Evolutionary conservation across 2,329 filamentous ascomycete genomes (phyloP).

Genomic region (Rutstroemia sp.): DNA sequence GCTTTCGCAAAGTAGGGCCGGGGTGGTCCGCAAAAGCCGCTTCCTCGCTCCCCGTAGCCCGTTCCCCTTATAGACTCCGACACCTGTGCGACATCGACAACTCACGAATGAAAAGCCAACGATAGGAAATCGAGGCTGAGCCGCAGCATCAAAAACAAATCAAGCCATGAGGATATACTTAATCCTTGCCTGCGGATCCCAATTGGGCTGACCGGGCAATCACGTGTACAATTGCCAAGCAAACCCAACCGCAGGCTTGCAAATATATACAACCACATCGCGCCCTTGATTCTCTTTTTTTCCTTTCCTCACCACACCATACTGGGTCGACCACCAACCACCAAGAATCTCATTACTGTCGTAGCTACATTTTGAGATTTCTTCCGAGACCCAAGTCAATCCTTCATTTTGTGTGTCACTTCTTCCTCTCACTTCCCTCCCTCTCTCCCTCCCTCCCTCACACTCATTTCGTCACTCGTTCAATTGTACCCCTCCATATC

Average conservation of each 20-base stretch:
- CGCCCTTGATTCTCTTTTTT: slow-evolving; percentile 10
- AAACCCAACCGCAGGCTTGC: background rate
- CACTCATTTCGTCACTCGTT: slow-evolving; percentile 29
- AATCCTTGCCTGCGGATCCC: background rate
- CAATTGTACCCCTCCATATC: slow-evolving; percentile 19
- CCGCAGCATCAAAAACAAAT: background rate
- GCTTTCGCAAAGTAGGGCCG: background rate
- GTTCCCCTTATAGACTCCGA: background rate
- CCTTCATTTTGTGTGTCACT: slow-evolving; percentile 30
- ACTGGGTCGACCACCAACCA: slow-evolving; percentile 28
- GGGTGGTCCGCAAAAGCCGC: background rate
- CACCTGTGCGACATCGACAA: background rate
- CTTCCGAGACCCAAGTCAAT: slow-evolving; percentile 32
- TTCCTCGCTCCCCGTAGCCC: background rate
- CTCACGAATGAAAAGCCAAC: background rate
- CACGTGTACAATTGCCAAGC: slow-evolving; percentile 2
- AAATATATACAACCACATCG: slow-evolving; percentile 5
- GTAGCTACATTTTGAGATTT: slow-evolving; percentile 29
- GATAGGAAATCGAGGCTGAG: slow-evolving; percentile 4
- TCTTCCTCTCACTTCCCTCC: slow-evolving; percentile 9
- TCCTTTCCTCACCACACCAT: slow-evolving; percentile 29
- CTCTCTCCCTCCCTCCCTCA: background rate
- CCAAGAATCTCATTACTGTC: slow-evolving; percentile 30
- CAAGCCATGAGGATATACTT: slow-evolving; percentile 1
- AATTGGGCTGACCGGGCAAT: slow-evolving; percentile 1